Base-by-base conservation (phyloP, 139 green algal species). In the Chlorella sp. region DNA sequence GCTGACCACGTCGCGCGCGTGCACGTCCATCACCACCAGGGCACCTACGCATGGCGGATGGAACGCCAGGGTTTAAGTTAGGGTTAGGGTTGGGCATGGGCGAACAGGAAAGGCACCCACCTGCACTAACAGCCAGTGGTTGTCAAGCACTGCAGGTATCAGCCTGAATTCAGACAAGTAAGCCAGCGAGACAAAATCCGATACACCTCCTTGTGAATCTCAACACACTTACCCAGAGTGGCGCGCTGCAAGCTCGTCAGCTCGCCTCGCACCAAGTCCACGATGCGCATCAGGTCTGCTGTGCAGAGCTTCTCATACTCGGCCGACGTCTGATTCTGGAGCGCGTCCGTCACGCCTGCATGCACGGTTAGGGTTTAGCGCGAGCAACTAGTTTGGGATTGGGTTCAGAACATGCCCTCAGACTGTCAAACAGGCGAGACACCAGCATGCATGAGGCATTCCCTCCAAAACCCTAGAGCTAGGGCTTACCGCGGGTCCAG, bases 1-100 rank as follows among this genome's bases (percentile, higher is more conserved):
- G n/a, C n/a, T n/a, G n/a, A n/a, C n/a, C n/a, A n/a, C n/a, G n/a
- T n/a, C n/a, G n/a, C n/a, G n/a, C 91, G 22, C 30, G 30, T 67
- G 88, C 67, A 93, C 88, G 69, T 93, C 88, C 86, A 92, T 92
- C 35, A 92, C 85, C 36, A 94, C 88, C 80, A 94, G 80, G 1
- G 87, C 88, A 30, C 89, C 89, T 80, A 80, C 4, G 14, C 55
- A 64, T 10, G 55, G 42, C 10, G 10, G 42, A 55, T 24, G 17
- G 42, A 10, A 55, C 42, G 17, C 10, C 42, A 55, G 10, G 17
- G 42, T 55, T 55, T 17, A 55, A n/a, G n/a, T n/a, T n/a, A n/a
- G n/a, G n/a, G n/a, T n/a, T n/a, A n/a, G n/a, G n/a, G n/a, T n/a
- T n/a, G n/a, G n/a, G n/a, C n/a, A n/a, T n/a, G n/a, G n/a, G 10